Base-by-base conservation (phyloP, 495 filamentous ascomycete genomes). In the Bacidia gigantensis region DNA sequence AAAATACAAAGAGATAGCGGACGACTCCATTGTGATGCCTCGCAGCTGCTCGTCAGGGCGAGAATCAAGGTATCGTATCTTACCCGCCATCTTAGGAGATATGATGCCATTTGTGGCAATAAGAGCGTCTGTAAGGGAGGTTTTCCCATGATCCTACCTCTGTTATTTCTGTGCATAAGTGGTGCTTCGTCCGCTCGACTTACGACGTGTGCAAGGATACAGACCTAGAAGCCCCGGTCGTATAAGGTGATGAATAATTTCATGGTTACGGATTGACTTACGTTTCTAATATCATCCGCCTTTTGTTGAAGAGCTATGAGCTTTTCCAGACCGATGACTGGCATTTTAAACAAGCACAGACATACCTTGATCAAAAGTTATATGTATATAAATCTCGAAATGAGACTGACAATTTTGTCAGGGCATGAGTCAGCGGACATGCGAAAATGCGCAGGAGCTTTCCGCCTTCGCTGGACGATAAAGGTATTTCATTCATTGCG, bases 51-150 rank as follows among this genome's bases (percentile, higher is more conserved):
- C 92, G 70, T 99, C 92, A 12, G 93, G 89, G 42, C 92, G 78
- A 18, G 90, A 95, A 67, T 99, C 92, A 24, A 99, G 81, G 65
- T 95, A 99, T 59, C 92, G 86, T 67, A 97, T 95, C 72, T 96
- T 95, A 63, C 92, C 92, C 56, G 92, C 92, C 56, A 99, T 71
- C 63, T 96, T 96, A 39, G 89, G 85, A 11, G 93, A 97, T 60
- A 99, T 97, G 69, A 99, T 97, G 72, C 92, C 92, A 78, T 99
- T 99, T 58, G 93, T 96, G 66, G 93, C 88, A 58, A 99, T 87
- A 44, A 99, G 82, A 52, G 86, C 87, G 64, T 99, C 92, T 42
- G 89, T 93, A 56, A 99, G 82, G 20, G 93, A 96, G 3, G 92
- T 99, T 70, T 99, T 99, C 58, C 92, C 92, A 74, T 99, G 92